Conservation (phyloP, 345 rosid genomes). For the Kandelia obovata region DNA sequence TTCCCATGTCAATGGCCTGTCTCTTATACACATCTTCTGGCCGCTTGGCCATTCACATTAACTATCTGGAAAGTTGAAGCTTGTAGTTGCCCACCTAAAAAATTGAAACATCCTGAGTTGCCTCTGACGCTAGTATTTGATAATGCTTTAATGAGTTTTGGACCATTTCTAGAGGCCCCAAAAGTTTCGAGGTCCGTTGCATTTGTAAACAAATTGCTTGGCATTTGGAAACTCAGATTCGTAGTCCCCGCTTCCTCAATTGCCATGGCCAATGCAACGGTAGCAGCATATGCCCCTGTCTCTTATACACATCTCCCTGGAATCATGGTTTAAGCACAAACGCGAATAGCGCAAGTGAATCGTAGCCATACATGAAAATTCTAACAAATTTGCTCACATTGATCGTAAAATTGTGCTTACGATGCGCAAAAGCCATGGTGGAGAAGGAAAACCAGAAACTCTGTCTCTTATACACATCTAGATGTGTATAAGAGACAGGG, state of each 20-base stretch:
- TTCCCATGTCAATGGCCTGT: neutral
- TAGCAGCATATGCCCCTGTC: too few relatives aligned
- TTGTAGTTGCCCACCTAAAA: conserved; percentile 32
- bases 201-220: conserved; percentile 12
- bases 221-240: conserved; percentile 21
- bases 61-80: conserved; percentile 37
- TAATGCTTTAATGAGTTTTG: conserved; percentile 26
- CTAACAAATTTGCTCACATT: neutral
- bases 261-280: neutral
- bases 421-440: neutral
- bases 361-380: neutral
- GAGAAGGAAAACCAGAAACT: neutral
- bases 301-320: too few relatives aligned
- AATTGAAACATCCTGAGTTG: conserved; percentile 33
- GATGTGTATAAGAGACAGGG: too few relatives aligned
- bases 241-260: conserved; percentile 37
- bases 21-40: too few relatives aligned
- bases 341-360: neutral
- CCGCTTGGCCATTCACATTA: conserved; percentile 35
- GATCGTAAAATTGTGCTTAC: neutral
- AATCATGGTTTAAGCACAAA: too few relatives aligned
- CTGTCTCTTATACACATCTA: too few relatives aligned
- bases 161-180: conserved; percentile 43
- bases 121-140: conserved; percentile 35
- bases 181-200: conserved; percentile 36